Percentiles rank a stretch among this genome's conserved stretches.
Evolutionary conservation across 345 rosid species (phyloP).

Genomic region (Rhodomyrtus tomentosa): DNA sequence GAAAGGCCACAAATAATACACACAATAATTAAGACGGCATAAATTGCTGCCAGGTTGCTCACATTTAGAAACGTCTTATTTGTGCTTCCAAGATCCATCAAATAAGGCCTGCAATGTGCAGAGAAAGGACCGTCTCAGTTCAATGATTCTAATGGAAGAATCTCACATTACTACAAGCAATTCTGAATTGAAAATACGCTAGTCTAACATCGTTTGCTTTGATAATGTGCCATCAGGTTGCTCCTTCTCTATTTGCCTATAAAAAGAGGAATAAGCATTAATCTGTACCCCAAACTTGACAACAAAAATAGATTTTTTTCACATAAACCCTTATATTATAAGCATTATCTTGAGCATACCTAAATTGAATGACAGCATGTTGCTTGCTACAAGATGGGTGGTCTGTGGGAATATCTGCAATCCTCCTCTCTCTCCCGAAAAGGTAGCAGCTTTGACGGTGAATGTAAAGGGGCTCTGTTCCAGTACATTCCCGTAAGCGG

Average conservation of each 20-base stretch:
- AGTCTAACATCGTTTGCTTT: constrained; percentile 55
- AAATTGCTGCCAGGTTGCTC: constrained; percentile 11
- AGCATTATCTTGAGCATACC: constrained; percentile 23
- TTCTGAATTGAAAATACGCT: not conserved
- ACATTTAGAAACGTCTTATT: constrained; percentile 88
- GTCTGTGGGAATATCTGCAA: constrained; percentile 90
- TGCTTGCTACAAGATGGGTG: constrained; percentile 99
- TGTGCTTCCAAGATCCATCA: constrained; percentile 98
- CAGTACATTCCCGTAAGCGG: constrained; percentile 2
- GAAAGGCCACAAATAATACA: not conserved
- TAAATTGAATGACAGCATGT: constrained; percentile 87
- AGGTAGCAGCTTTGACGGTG: constrained; percentile 97
- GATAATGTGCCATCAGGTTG: constrained; percentile 55
- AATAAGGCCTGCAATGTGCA: constrained; percentile 55
- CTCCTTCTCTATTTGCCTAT: constrained; percentile 74
- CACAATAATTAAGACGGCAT: not conserved
- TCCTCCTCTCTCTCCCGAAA: constrained; percentile 90
- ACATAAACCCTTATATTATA: not conserved
- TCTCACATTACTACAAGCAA: not conserved
- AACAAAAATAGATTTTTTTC: not conserved
- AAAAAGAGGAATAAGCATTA: constrained; percentile 1
- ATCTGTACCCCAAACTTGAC: not conserved
- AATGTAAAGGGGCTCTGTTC: constrained; percentile 82
- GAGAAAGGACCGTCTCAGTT: not conserved
- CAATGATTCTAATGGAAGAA: not conserved